Evolutionary conservation across 1,284 basidiomycete species (phyloP).

Genomic region (Fomes fomentarius): DNA sequence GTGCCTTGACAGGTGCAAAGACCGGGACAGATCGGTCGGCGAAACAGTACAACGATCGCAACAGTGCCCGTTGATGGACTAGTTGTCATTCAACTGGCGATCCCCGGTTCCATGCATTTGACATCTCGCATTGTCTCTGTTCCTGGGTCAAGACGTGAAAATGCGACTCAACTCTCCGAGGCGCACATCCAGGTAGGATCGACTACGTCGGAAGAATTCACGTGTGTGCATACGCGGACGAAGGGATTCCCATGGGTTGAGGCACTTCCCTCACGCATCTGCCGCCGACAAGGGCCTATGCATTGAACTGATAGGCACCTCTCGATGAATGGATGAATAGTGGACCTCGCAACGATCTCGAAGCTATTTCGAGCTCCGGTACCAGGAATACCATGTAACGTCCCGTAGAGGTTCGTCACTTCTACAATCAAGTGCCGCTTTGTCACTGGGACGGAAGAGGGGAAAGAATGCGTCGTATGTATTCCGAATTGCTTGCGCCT

Average conservation of each 20-base stretch:
- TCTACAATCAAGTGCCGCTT: slow-evolving; percentile 8
- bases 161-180: not conserved
- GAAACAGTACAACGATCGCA: not conserved
- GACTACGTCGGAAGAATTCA: not conserved
- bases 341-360: not conserved
- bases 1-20: slow-evolving; percentile 3
- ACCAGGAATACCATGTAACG: not conserved
- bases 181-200: not conserved
- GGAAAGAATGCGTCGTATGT: slow-evolving; percentile 5
- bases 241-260: slow-evolving; percentile 9
- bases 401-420: not conserved
- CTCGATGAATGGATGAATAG: not conserved
- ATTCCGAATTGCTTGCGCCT: slow-evolving; percentile 2
- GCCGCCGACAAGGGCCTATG: not conserved
- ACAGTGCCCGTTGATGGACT: not conserved
- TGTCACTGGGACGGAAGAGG: not conserved
- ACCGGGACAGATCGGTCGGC: slow-evolving; percentile 1
- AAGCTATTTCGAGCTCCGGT: not conserved
- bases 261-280: slow-evolving; percentile 8
- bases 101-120: not conserved
- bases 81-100: slow-evolving; percentile 5
- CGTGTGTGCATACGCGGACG: not conserved
- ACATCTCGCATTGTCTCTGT: not conserved
- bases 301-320: not conserved
- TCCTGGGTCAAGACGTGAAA: not conserved